phyloP scores from a whole-genome alignment of 768 basidiomycete species.

The Boletus tylopilopsis region DNA sequence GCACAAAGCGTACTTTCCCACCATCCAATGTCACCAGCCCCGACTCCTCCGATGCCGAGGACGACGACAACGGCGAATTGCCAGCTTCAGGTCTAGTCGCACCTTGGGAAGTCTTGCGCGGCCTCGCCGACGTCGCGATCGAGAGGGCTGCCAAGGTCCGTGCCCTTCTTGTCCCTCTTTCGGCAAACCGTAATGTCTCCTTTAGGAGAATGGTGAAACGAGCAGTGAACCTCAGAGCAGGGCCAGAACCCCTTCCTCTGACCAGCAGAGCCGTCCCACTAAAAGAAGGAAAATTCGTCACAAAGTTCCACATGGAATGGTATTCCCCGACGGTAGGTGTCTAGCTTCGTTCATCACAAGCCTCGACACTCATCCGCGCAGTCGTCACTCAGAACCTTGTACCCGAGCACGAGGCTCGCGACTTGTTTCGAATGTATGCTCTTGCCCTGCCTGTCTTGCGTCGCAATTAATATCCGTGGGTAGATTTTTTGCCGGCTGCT shows the following conservation, averaged over 20 bases:
- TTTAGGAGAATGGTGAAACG: conserved; percentile 68
- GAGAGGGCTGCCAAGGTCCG: conserved; percentile 74
- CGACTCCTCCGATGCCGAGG: conserved; percentile 82
- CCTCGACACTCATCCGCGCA: conserved; percentile 25
- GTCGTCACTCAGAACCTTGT: conserved; percentile 85
- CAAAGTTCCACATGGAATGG: conserved; percentile 50
- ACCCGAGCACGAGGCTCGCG: conserved; percentile 77
- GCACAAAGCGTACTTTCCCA: conserved; percentile 58
- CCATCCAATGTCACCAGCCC: conserved; percentile 71
- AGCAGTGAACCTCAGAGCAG: conserved; percentile 74
- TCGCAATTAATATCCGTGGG: conserved; percentile 7
- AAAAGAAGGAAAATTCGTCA: conserved; percentile 75
- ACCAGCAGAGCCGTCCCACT: conserved; percentile 60
- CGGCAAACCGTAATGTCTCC: conserved; percentile 11
- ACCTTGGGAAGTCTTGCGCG: conserved; percentile 82
- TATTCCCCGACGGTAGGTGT: conserved; percentile 71
- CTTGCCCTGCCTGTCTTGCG: conserved; percentile 1
- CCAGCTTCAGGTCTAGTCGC: conserved; percentile 81
- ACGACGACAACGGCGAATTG: conserved; percentile 75
- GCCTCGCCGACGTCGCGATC: conserved; percentile 77
- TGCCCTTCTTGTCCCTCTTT: not conserved
- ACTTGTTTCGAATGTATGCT: conserved; percentile 76
- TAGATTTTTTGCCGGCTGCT: conserved; percentile 92
- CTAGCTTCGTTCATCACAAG: not conserved
- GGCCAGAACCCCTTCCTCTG: conserved; percentile 68